These are phyloP conservation scores for Trypanosoma cruzi DNA, from an alignment of 208 protist species.

Conservation along the genomic window DNA sequence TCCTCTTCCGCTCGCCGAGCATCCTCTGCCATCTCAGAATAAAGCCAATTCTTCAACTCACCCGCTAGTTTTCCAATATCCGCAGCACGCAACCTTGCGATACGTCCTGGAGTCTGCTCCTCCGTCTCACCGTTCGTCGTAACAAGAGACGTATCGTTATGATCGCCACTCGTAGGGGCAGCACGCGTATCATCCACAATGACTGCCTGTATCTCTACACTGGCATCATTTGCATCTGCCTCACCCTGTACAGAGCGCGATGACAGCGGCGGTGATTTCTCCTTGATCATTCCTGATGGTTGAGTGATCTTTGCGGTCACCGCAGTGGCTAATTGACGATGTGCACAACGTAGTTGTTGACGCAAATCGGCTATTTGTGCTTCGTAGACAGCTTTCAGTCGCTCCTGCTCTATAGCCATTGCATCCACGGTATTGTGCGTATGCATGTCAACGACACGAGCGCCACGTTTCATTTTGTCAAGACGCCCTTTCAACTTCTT, in stretches of 20 bases:
- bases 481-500: conserved; percentile 45
- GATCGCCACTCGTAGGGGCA: not conserved
- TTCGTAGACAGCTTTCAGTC: conserved; percentile 72
- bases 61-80: conserved; percentile 18
- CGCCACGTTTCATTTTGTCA: conserved; percentile 46
- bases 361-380: conserved; percentile 74
- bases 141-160: not conserved
- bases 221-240: not conserved
- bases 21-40: conserved; percentile 47
- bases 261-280: not conserved
- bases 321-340: conserved; percentile 5
- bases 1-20: conserved; percentile 31
- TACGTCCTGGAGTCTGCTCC: not conserved
- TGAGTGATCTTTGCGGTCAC: conserved; percentile 11
- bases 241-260: not conserved
- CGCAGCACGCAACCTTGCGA: not conserved
- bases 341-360: conserved; percentile 45
- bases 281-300: not conserved
- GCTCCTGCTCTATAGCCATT: conserved; percentile 65
- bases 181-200: not conserved
- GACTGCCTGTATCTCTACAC: not conserved
- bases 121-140: not conserved
- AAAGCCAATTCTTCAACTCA: conserved; percentile 48
- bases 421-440: conserved; percentile 57
- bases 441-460: conserved; percentile 36